Conservation (phyloP, 495 filamentous ascomycete species). For the Aeminium ludgeri region DNA sequence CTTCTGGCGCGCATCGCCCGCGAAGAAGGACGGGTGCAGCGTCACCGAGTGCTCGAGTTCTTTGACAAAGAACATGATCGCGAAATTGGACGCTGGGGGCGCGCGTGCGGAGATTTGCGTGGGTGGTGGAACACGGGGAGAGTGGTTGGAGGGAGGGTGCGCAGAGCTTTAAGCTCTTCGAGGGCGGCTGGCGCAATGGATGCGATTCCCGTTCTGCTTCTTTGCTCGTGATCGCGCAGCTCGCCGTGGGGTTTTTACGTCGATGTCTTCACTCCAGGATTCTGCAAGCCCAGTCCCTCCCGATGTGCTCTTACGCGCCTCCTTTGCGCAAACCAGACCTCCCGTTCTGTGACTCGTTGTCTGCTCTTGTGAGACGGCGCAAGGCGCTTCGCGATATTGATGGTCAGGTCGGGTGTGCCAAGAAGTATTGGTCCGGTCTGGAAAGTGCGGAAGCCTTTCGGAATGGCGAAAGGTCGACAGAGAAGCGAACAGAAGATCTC, state of each 20-base stretch:
- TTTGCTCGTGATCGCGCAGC: not conserved
- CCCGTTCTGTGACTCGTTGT: not conserved
- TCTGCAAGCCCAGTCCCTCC: not conserved
- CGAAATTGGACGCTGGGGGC: too few species aligned
- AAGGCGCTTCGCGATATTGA: not conserved
- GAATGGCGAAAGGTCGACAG: slow-evolving; percentile 12
- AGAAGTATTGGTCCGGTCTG: not conserved
- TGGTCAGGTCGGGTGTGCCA: not conserved
- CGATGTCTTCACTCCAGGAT: not conserved
- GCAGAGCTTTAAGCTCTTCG: not conserved
- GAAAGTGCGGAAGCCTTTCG: slow-evolving; percentile 12
- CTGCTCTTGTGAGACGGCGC: not conserved
- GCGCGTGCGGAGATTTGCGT: not conserved
- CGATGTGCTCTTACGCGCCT: not conserved
- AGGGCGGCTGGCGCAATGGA: not conserved
- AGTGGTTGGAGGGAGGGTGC: not conserved
- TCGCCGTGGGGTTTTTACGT: not conserved
- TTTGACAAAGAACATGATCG: slow-evolving; percentile 88
- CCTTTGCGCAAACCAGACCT: not conserved
- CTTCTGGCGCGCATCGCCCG: slow-evolving; percentile 73
- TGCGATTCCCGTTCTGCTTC: not conserved
- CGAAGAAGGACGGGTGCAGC: slow-evolving; percentile 92
- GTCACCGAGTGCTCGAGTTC: slow-evolving; percentile 84
- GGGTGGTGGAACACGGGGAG: not conserved
- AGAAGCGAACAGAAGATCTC: slow-evolving; percentile 1